Conservation (phyloP, 176 grass and related monocot species). For the Thalia dealbata region DNA sequence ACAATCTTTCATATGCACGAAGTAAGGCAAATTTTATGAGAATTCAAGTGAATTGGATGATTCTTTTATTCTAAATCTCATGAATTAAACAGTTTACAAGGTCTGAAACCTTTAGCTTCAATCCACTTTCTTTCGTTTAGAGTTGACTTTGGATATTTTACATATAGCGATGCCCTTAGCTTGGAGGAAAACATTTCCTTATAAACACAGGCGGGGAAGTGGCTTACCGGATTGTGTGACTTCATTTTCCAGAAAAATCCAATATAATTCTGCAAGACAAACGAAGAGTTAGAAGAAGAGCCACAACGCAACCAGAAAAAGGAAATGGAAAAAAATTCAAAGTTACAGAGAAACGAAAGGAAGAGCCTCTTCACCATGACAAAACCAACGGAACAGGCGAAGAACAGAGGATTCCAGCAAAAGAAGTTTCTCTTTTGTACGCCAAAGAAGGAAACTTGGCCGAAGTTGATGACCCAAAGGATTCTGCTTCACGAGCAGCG, state of each 20-base stretch:
- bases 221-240: constrained; percentile 18
- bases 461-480: not conserved
- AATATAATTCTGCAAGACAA: constrained; percentile 8
- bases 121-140: too few species aligned
- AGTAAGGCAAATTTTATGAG: not conserved
- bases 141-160: too few species aligned
- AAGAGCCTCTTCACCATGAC: not conserved
- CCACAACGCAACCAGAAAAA: constrained; percentile 1
- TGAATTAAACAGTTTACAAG: not conserved
- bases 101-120: too few species aligned
- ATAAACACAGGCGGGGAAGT: not conserved
- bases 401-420: not conserved
- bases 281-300: constrained; percentile 14
- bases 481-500: not conserved
- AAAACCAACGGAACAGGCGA: not conserved
- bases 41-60: not conserved
- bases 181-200: not conserved
- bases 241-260: constrained; percentile 27
- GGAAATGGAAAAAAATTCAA: constrained; percentile 1
- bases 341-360: not conserved
- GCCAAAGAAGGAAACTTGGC: not conserved
- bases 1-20: not conserved
- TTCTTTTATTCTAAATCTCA: not conserved
- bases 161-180: not conserved
- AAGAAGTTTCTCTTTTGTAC: not conserved